phyloP scores from a whole-genome alignment of 179 eudicot genomes.

The Beta corolliflora region DNA sequence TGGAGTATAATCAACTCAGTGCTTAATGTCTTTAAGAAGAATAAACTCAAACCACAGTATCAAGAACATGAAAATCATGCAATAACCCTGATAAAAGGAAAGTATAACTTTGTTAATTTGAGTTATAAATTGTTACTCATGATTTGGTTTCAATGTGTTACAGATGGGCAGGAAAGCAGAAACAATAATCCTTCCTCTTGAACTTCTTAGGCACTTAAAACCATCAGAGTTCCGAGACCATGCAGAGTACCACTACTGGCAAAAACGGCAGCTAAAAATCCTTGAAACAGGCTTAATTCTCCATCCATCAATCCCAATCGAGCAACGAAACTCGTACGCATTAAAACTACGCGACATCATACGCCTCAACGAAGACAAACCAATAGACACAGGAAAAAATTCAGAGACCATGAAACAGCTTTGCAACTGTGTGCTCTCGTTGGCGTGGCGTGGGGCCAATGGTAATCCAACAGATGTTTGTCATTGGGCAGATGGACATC shows the following conservation, averaged over 20 bases:
- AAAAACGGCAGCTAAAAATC: conserved; percentile 70
- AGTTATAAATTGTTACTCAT: not conserved
- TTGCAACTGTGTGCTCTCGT: conserved; percentile 57
- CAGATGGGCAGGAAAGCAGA: conserved; percentile 91
- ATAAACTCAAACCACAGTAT: too few relatives aligned
- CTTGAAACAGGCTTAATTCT: conserved; percentile 67
- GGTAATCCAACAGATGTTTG: conserved; percentile 56
- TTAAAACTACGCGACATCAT: conserved; percentile 47
- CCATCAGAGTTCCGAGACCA: conserved; percentile 75
- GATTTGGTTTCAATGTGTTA: not conserved
- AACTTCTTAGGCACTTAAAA: conserved; percentile 89
- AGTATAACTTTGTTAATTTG: not conserved
- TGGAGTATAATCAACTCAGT: too few relatives aligned
- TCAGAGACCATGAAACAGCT: conserved; percentile 69
- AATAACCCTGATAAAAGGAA: too few relatives aligned
- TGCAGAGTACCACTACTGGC: conserved; percentile 80
- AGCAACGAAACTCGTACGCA: conserved; percentile 46
- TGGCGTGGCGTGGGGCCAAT: conserved; percentile 64
- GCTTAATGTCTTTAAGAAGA: too few relatives aligned
- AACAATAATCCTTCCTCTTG: conserved; percentile 86
- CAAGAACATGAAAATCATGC: too few relatives aligned
- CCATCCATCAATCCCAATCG: conserved; percentile 66
- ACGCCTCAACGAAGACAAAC: conserved; percentile 39
- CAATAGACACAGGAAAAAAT: conserved; percentile 68
- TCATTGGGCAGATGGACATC: conserved; percentile 95